These are phyloP conservation scores for Phoenix dactylifera DNA, from an alignment of 176 grass and related monocot species.

Conservation along the genomic window DNA sequence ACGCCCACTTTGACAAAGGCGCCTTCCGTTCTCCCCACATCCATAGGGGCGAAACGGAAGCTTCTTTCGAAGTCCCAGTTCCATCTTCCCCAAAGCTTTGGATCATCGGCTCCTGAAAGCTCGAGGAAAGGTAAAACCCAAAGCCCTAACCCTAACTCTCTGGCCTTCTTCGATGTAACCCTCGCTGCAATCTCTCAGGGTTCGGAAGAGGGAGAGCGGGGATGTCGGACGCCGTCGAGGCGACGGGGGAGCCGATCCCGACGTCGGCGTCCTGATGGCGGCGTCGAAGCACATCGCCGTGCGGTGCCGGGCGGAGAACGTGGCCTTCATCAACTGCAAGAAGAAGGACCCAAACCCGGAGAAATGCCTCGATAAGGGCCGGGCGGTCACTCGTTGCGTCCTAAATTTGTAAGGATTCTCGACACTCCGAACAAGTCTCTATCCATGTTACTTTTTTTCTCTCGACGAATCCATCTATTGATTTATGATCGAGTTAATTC, in stretches of 20 bases:
- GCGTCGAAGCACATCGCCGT: constrained; percentile 79
- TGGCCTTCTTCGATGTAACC: not conserved
- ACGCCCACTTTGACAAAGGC: no score
- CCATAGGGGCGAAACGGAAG: no score
- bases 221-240: constrained; percentile 52
- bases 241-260: constrained; percentile 68
- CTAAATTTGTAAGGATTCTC: constrained; percentile 54
- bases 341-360: constrained; percentile 88
- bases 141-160: no score
- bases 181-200: not conserved
- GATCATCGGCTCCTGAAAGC: no score
- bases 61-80: no score
- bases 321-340: constrained; percentile 95
- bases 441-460: no score
- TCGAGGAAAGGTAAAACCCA: no score
- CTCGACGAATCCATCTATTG: no score
- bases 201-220: constrained; percentile 22
- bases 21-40: no score
- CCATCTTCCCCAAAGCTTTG: no score
- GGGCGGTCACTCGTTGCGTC: constrained; percentile 65
- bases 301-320: constrained; percentile 68
- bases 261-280: constrained; percentile 79
- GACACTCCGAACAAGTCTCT: not conserved
- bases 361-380: constrained; percentile 87
- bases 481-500: no score